Evolutionary conservation across 371 early-diverging fungal species (phyloP).

Genomic region (Haplosporangium sp.): DNA sequence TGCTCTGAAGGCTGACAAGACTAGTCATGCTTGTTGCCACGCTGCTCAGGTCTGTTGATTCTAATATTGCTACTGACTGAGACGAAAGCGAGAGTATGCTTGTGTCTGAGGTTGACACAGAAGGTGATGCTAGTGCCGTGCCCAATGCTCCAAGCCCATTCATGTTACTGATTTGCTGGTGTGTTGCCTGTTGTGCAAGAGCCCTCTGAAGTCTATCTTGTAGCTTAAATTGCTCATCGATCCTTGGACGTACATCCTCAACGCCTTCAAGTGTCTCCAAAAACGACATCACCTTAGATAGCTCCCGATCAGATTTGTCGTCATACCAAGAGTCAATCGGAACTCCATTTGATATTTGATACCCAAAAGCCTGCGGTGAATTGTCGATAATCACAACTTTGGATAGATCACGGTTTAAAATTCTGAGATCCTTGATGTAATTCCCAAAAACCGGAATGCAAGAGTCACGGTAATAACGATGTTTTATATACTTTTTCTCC

Average conservation of each 20-base stretch:
- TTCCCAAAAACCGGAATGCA: constrained; percentile 73
- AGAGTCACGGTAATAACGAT: constrained; percentile 76
- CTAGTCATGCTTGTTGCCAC: background rate
- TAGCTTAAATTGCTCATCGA: constrained; percentile 61
- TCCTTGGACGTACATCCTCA: constrained; percentile 73
- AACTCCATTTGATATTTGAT: constrained; percentile 76
- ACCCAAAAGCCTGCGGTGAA: constrained; percentile 67
- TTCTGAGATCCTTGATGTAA: constrained; percentile 77
- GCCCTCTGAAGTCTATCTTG: constrained; percentile 50
- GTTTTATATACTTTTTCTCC: constrained; percentile 57
- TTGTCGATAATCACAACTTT: constrained; percentile 77
- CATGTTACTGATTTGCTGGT: constrained; percentile 44
- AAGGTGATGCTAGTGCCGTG: constrained; percentile 17
- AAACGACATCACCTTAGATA: constrained; percentile 65
- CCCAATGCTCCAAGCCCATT: constrained; percentile 35
- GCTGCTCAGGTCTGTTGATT: background rate
- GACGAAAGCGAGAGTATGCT: background rate
- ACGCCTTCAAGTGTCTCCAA: constrained; percentile 63
- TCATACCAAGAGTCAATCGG: constrained; percentile 81
- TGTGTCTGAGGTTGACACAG: background rate
- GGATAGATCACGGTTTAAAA: constrained; percentile 73
- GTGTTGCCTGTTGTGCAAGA: constrained; percentile 30
- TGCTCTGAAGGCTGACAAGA: constrained; percentile 18
- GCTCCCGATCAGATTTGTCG: constrained; percentile 69
- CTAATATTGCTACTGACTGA: background rate